Percentiles rank a stretch among this genome's conserved stretches.
phyloP scores from a whole-genome alignment of 2,329 filamentous ascomycete genomes.

The Fusarium camptoceras region DNA sequence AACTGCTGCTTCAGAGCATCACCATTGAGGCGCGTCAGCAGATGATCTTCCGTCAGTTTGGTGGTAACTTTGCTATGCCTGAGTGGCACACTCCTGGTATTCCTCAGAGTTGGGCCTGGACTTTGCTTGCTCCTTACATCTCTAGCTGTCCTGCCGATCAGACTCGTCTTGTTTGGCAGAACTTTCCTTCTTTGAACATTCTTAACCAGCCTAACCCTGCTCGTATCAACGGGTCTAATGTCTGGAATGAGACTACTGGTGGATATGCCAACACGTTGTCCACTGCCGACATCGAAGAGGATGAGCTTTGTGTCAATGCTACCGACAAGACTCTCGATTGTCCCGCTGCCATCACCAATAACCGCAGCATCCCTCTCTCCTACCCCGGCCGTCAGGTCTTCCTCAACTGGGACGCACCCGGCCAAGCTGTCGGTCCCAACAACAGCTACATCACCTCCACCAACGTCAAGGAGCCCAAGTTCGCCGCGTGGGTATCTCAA shows the following conservation, averaged over 20 bases:
- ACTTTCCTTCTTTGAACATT: conserved; percentile 79
- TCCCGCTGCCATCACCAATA: conserved; percentile 72
- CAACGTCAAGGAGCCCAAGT: conserved; percentile 69
- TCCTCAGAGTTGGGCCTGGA: conserved; percentile 88
- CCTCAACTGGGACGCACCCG: conserved; percentile 78
- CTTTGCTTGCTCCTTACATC: conserved; percentile 83
- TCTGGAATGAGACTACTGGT: conserved; percentile 72
- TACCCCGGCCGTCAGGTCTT: conserved; percentile 79
- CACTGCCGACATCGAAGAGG: conserved; percentile 56
- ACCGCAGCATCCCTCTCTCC: conserved; percentile 76
- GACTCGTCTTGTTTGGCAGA: conserved; percentile 84
- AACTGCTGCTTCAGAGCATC: conserved; percentile 80
- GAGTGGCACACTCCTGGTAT: conserved; percentile 85
- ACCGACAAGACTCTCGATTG: conserved; percentile 68
- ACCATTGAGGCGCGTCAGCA: conserved; percentile 85
- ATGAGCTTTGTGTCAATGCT: conserved; percentile 69
- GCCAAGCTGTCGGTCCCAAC: conserved; percentile 78
- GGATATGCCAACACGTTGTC: conserved; percentile 67
- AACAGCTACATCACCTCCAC: conserved; percentile 80
- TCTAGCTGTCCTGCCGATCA: conserved; percentile 77
- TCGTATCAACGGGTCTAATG: conserved; percentile 71
- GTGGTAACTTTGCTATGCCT: conserved; percentile 83
- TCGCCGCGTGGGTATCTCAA: conserved; percentile 81
- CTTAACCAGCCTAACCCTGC: conserved; percentile 82
- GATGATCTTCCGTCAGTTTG: conserved; percentile 85